These are phyloP conservation scores for Bathelium albidoporum DNA, from an alignment of 495 filamentous ascomycete genomes.

Conservation along the genomic window DNA sequence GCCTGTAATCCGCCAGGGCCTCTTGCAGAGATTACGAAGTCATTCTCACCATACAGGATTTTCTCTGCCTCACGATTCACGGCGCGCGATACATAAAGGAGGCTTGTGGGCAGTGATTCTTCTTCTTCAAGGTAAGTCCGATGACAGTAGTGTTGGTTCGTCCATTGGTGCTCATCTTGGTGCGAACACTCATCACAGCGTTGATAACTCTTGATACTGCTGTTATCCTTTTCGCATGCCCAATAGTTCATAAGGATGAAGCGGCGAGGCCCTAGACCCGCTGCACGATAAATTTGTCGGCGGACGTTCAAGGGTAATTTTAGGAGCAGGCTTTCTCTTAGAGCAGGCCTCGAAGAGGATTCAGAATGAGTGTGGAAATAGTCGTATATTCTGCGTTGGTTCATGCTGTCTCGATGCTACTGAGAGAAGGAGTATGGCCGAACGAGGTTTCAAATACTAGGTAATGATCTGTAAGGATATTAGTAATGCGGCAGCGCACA, in stretches of 20 bases:
- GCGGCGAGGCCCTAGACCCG: neutral
- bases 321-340: neutral
- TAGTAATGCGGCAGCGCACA: no score
- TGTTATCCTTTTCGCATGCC: neutral
- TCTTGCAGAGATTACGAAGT: neutral
- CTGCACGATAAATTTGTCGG: neutral
- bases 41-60: neutral
- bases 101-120: neutral
- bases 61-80: neutral
- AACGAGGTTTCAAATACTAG: no score
- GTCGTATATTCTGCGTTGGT: neutral
- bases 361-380: neutral
- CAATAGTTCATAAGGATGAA: neutral
- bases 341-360: neutral
- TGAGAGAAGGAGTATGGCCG: no score
- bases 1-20: neutral
- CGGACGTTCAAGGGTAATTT: neutral
- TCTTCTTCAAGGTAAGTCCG: no score
- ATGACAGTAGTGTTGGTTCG: neutral
- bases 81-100: neutral
- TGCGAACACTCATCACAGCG: neutral
- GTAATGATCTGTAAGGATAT: no score
- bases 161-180: neutral
- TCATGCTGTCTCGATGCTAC: neutral
- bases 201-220: neutral